Base-by-base conservation (phyloP, 805 yeast genomes). In the Candida berthetii region DNA sequence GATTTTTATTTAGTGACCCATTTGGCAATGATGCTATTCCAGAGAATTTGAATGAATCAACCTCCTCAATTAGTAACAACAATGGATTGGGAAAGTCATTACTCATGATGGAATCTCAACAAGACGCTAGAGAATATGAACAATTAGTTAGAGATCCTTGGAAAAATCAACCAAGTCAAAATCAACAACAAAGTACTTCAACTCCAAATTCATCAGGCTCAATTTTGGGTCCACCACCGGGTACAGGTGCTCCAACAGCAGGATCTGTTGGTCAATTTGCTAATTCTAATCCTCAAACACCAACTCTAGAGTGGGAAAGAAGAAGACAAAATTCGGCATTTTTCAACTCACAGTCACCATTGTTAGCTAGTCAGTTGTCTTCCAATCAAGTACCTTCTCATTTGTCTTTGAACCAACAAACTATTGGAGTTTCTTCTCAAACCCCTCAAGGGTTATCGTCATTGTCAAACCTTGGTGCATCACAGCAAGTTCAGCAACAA, bases 1-100 rank as follows among this genome's bases (percentile, higher is more conserved):
- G 87, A 49, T 81, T 82, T 52, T 66, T 82, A 31, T 82, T 82
- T 55, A 74, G 81, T 48, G 88, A 82, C 54, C 86, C 87, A 9
- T 74, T 74, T 50, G n/a, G 29, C 8, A 54, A 50, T 28, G 68
- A 64, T 18, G 34, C 53, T 4, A 43, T 53, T 18, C 37, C 48
- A 2, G 60, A 56, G 35, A 39, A 41, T 40, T 40, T 42, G 17
- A 52, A 48, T 29, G 17, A 40, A 34, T 14, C 45, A 19, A 34
- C 17, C 16, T 19, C 27, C 14, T 39, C 18, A 49, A 34, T 19
- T 40, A 42, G 19, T 45, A 32, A 33, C 41, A 38, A 48, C 46
- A 60, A 61, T 42, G 69, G 65, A 32, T 55, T 57, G 34, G 73
- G 75, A 2, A 69, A 65, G 48, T 66, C 73, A 1, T 53, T 66